Percentiles rank a stretch among this genome's conserved stretches.
These are phyloP conservation scores for Phytophthora kernoviae DNA, from an alignment of 352 stramenopile genomes.

Conservation along the genomic window DNA sequence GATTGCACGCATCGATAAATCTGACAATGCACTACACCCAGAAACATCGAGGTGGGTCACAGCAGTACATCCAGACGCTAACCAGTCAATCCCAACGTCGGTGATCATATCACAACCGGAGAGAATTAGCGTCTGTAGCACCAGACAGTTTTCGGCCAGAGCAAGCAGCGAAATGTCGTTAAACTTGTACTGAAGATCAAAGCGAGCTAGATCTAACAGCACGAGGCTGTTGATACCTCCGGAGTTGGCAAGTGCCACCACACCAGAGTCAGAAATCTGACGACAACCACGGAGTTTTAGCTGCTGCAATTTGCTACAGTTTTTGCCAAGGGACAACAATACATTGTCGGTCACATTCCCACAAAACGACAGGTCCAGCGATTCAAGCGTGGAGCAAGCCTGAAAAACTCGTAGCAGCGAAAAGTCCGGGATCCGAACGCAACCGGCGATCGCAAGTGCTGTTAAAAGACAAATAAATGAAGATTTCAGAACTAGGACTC, in stretches of 20 bases:
- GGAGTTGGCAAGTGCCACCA: conserved; percentile 78
- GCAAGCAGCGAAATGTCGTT: conserved; percentile 91
- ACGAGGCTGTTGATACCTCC: conserved; percentile 60
- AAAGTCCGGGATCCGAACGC: conserved; percentile 73
- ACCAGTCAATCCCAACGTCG: conserved; percentile 92
- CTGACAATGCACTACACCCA: conserved; percentile 88
- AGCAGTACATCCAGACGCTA: conserved; percentile 80
- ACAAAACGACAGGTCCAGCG: conserved; percentile 85
- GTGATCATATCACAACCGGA: conserved; percentile 91
- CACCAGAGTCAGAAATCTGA: conserved; percentile 85
- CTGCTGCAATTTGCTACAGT: conserved; percentile 59
- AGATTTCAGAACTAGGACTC: conserved; percentile 2
- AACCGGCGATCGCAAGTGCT: conserved; percentile 78
- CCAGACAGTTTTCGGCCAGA: conserved; percentile 61
- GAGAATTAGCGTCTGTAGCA: conserved; percentile 63
- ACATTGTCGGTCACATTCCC: conserved; percentile 78
- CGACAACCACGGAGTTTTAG: conserved; percentile 85
- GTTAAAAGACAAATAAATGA: conserved; percentile 1
- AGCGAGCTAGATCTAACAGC: conserved; percentile 83
- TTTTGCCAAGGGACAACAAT: conserved; percentile 70
- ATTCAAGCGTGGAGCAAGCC: conserved; percentile 66
- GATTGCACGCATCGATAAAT: conserved; percentile 84
- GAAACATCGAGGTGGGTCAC: conserved; percentile 86
- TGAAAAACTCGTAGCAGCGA: conserved; percentile 85
- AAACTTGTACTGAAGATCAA: conserved; percentile 91